These are phyloP conservation scores for Carex arenaria DNA, from an alignment of 202 grass and related monocot species.

Conservation along the genomic window DNA sequence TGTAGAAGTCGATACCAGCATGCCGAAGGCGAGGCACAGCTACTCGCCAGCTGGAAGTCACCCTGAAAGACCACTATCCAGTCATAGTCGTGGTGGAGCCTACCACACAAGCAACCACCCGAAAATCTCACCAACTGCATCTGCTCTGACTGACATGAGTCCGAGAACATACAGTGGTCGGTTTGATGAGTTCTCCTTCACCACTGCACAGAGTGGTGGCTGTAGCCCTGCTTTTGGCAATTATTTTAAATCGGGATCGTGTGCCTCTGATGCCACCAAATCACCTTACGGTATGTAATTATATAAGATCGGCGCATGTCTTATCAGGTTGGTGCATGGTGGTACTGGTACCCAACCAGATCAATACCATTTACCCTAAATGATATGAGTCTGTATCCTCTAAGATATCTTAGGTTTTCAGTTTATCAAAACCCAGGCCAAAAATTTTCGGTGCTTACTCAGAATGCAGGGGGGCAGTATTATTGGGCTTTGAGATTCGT, in stretches of 20 bases:
- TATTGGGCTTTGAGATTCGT: too few relatives aligned
- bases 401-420: too few relatives aligned
- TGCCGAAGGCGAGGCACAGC: constrained; percentile 23
- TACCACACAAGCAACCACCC: neutral
- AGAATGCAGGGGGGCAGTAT: too few relatives aligned
- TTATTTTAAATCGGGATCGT: constrained; percentile 6
- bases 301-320: neutral
- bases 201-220: constrained; percentile 48
- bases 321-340: neutral
- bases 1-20: constrained; percentile 40
- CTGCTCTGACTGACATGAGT: constrained; percentile 43
- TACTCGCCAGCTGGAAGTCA: constrained; percentile 15
- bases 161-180: constrained; percentile 37
- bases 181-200: constrained; percentile 64
- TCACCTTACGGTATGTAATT: constrained; percentile 17
- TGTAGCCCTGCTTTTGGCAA: neutral
- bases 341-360: neutral
- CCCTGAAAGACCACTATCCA: constrained; percentile 16
- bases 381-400: neutral
- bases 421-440: too few relatives aligned
- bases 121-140: constrained; percentile 30
- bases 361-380: neutral
- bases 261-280: constrained; percentile 17
- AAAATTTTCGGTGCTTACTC: too few relatives aligned
- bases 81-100: neutral